Evolutionary conservation across 495 filamentous ascomycete species (phyloP), one percentile per base, ranked within the genome.

Genomic region (Amniculicola lignicola): DNA sequence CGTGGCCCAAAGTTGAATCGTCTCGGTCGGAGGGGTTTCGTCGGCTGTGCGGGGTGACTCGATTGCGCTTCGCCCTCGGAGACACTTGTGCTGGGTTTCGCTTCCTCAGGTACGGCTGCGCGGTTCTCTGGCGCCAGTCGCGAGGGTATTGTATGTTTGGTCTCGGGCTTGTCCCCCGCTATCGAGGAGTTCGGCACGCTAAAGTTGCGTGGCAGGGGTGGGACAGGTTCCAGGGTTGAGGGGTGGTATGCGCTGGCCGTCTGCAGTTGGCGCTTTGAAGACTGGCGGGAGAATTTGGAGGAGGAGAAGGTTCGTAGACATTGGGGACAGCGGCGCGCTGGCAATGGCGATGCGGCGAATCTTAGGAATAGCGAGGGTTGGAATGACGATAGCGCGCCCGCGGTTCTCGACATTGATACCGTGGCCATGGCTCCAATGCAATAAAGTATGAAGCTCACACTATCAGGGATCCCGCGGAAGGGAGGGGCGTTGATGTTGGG

Each of bases 211-310:
- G 87, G 86, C n/a, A n/a, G n/a, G 45, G 82, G 78, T 29, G 86
- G 82, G 45, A 79, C 78, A 4, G 79, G 73, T 3, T 82, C 74
- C 15, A 95, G 74, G 9, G 80, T 74, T 63, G 89, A 85, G 21
- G 90, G 86, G 54, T 84, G 87, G 71, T 90, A 90, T 57, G 86
- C 80, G 27, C 87, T 83, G 4, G 80, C 79, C n/a, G 86, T 84
- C 61, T 85, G 82, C 64, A 89, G 79, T 41, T 82, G 82, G 43
- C 85, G 76, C 62, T 82, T 54, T 19, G 77, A 81, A 16, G 81
- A 80, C 41, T 75, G 75, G 54, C 80, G 72, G 60, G 69, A 71
- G 59, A 72, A 72, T 61, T 66, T 74, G 68, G 73, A 70, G 6
- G 86, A 82, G 33, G 86, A 87, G 75, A 90, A 90, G 41, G 75